These are phyloP conservation scores for Crithidia fasciculata DNA, from an alignment of 208 protist genomes.

Conservation along the genomic window DNA sequence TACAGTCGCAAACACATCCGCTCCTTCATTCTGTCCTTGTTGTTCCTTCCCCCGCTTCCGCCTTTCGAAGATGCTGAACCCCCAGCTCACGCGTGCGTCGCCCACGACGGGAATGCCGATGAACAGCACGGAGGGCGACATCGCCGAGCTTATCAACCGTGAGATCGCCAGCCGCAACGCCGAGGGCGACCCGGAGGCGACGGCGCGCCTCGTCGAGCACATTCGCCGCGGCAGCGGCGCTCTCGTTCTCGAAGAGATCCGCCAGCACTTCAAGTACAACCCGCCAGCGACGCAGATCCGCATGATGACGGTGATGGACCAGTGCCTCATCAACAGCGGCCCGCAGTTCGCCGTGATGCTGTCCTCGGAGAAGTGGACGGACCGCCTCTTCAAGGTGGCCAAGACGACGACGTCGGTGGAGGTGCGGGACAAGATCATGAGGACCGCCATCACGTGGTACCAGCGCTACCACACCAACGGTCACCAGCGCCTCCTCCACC, in stretches of 20 bases:
- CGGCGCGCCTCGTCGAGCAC: conserved; percentile 60
- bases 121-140: conserved; percentile 18
- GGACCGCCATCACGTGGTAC: conserved; percentile 75
- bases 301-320: conserved; percentile 79
- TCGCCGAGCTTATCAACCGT: conserved; percentile 31
- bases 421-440: conserved; percentile 79
- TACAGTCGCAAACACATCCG: background rate
- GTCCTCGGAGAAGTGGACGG: conserved; percentile 88
- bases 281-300: conserved; percentile 60
- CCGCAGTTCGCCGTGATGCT: conserved; percentile 78
- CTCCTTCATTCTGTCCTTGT: background rate
- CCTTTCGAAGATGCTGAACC: conserved; percentile 13
- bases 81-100: background rate
- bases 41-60: background rate
- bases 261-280: conserved; percentile 78
- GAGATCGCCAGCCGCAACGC: conserved; percentile 46
- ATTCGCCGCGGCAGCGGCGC: conserved; percentile 67
- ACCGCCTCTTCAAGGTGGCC: conserved; percentile 85
- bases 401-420: conserved; percentile 58
- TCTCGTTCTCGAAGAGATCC: conserved; percentile 78
- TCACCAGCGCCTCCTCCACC: conserved; percentile 74
- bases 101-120: conserved; percentile 9
- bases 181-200: conserved; percentile 59
- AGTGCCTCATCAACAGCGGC: conserved; percentile 72
- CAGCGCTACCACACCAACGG: conserved; percentile 79